These are phyloP conservation scores for Lentinula guzmanii DNA, from an alignment of 768 basidiomycete species.

Conservation along the genomic window DNA sequence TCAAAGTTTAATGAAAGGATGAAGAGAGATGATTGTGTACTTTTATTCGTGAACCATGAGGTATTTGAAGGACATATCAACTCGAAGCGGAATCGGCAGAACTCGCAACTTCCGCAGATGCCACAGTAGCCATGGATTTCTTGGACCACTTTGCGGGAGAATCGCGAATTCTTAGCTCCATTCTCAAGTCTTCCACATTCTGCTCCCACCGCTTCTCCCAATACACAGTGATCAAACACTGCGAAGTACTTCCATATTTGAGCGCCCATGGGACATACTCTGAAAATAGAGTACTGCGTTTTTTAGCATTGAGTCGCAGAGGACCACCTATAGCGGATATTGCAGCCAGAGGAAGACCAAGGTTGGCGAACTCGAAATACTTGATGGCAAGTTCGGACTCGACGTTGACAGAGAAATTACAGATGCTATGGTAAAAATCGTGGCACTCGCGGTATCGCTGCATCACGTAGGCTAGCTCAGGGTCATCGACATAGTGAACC, in stretches of 20 bases:
- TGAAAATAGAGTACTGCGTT: slow-evolving; percentile 53
- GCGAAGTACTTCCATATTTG: slow-evolving; percentile 68
- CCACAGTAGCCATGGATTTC: neutral
- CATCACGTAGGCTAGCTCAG: slow-evolving; percentile 96
- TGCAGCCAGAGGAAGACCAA: slow-evolving; percentile 83
- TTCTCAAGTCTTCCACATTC: slow-evolving; percentile 75
- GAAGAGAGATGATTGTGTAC: neutral
- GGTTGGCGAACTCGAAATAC: slow-evolving; percentile 89
- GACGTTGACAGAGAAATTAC: slow-evolving; percentile 83
- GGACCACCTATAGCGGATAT: slow-evolving; percentile 79
- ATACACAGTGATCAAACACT: slow-evolving; percentile 82
- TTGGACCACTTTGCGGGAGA: slow-evolving; percentile 58
- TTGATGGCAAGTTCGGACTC: slow-evolving; percentile 93
- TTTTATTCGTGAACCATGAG: neutral
- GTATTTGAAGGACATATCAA: neutral
- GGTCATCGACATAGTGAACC: slow-evolving; percentile 94
- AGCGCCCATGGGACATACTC: slow-evolving; percentile 95
- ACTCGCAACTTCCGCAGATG: neutral
- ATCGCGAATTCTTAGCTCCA: slow-evolving; percentile 80
- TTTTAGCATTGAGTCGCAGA: slow-evolving; percentile 54
- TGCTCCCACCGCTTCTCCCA: slow-evolving; percentile 96
- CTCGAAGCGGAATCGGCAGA: neutral
- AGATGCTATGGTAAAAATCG: slow-evolving; percentile 94
- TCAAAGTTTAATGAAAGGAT: neutral
- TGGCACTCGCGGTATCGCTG: slow-evolving; percentile 97